These are phyloP conservation scores for Geosmithia putterillii DNA, from an alignment of 2,329 filamentous ascomycete species.

Conservation along the genomic window DNA sequence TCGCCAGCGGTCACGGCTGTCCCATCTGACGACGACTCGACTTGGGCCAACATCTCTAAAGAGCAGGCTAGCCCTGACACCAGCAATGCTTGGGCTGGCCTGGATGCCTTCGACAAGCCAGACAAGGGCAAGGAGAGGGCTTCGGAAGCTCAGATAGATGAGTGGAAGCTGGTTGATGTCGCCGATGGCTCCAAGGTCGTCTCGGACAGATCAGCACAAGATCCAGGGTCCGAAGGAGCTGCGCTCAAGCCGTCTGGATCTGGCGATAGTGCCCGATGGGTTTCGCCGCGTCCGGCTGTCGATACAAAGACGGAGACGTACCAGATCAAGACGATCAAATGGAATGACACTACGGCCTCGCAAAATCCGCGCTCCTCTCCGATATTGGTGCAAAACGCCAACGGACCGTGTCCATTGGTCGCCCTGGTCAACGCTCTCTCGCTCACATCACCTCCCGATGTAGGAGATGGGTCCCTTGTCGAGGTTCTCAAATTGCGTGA, in stretches of 20 bases:
- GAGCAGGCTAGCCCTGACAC: constrained; percentile 24
- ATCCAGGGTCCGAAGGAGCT: constrained; percentile 3
- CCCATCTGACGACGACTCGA: constrained; percentile 21
- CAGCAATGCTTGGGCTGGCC: constrained; percentile 35
- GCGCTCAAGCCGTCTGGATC: constrained; percentile 14
- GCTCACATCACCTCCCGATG: constrained; percentile 60
- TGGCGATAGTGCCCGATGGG: constrained; percentile 17
- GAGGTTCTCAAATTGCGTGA: constrained; percentile 70
- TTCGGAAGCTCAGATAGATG: constrained; percentile 18
- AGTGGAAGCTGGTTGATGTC: constrained; percentile 39
- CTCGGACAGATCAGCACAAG: constrained; percentile 4
- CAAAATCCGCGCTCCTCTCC: constrained; percentile 66
- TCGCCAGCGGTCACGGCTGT: constrained; percentile 15
- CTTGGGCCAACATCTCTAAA: constrained; percentile 23
- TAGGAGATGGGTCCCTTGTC: constrained; percentile 55
- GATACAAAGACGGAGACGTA: constrained; percentile 63
- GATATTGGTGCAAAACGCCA: constrained; percentile 83
- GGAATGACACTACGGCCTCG: constrained; percentile 53
- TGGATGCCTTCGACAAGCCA: constrained; percentile 12
- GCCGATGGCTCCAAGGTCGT: constrained; percentile 11
- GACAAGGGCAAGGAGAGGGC: constrained; percentile 30
- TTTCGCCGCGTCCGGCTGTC: constrained; percentile 24
- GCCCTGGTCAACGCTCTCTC: constrained; percentile 88
- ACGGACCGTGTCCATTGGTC: constrained; percentile 86
- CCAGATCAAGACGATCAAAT: constrained; percentile 81